Base-by-base conservation (phyloP, 1,284 basidiomycete genomes). In the Pseudozyma thailandica region DNA sequence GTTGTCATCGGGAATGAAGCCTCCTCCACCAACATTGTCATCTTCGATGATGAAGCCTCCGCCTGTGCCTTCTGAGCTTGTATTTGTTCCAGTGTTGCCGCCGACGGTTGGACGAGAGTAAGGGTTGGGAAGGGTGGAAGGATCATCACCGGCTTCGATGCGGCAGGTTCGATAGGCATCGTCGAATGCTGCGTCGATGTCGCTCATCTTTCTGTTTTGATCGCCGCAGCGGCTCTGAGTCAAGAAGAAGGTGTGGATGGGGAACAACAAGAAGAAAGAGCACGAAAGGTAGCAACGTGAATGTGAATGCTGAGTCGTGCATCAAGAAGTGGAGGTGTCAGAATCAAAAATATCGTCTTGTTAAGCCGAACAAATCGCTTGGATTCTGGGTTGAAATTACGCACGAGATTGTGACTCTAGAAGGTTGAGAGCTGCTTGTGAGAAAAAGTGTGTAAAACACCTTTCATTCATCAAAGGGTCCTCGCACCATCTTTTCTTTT, bases 121-220 rank as follows among this genome's bases (percentile, higher is more conserved):
- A 6, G 74, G 74, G 18, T 74, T 71, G 13, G 66, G 71, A 0
- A 76, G 49, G n/a, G 50, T 50, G 23, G 38, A 27, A 2, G 65
- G 53, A 48, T 76, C 68, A 21, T 76, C 63, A 7, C 74, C 74
- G 5, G 55, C 58, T 30, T 69, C 57, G 41, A 76, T 66, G 4
- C 66, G 49, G 15, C 50, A 21, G 3, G 63, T 64, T 7, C 74
- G 59, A 25, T 59, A 76, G 26, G 74, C 74, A 25, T 76, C 74
- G 26, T 71, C 68, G 55, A 76, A 76, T 5, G 72, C 72, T 21
- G 53, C 59, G 30, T 71, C 60, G 4, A 72, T 68, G 26, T 60
- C 42, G 21, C 52, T 45, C 53, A 63, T 68, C 27, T 39, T 47
- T 25, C 16, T 23, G 23, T 12, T 39, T 26, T 23, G n/a, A n/a